Conservation (phyloP, 2,329 filamentous ascomycete genomes). For the Juglanconis juglandina region DNA sequence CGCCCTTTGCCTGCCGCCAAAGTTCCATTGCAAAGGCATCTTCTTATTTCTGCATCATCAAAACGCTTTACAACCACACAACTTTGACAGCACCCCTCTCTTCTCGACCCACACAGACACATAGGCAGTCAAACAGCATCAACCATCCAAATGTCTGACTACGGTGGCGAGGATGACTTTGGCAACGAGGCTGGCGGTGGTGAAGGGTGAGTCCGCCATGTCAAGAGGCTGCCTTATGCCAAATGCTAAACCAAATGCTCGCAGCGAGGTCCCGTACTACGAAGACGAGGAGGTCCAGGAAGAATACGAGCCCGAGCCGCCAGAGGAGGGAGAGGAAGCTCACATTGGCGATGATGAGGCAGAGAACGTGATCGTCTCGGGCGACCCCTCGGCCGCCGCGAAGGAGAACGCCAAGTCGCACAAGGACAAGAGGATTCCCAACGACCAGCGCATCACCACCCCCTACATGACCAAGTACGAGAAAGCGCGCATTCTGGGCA, state of each 20-base stretch:
- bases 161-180: conserved; percentile 55
- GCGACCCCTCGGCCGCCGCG: conserved; percentile 59
- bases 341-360: conserved; percentile 54
- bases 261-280: conserved; percentile 67
- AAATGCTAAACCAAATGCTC: conserved; percentile 28
- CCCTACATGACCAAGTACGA: conserved; percentile 99
- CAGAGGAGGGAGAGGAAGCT: conserved; percentile 48
- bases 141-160: conserved; percentile 63
- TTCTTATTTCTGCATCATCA: background rate
- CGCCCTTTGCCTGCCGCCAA: background rate
- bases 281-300: conserved; percentile 66
- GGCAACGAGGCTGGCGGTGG: conserved; percentile 21
- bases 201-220: conserved; percentile 7
- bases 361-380: conserved; percentile 58
- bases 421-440: conserved; percentile 84
- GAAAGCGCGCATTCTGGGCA: conserved; percentile 86
- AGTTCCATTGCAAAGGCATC: background rate
- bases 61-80: background rate
- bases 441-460: conserved; percentile 84
- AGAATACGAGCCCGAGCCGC: conserved; percentile 53
- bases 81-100: background rate
- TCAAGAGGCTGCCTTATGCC: conserved; percentile 17
- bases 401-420: conserved; percentile 54
- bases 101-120: background rate
- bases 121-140: conserved; percentile 12